Conservation (phyloP, 257 asterid species). For the Solanum sejunctum region DNA sequence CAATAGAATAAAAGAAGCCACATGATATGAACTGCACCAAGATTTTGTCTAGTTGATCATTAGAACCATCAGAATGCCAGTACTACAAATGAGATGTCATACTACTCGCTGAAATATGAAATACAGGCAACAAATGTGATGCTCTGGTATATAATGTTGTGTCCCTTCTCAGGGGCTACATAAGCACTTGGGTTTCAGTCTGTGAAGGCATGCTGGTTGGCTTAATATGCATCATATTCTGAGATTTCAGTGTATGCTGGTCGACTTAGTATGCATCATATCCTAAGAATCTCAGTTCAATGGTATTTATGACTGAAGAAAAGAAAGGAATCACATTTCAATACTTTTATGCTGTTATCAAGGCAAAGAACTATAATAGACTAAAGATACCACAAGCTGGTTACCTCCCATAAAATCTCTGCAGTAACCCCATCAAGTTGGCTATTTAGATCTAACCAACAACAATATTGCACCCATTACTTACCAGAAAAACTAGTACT, state of each 20-base stretch:
- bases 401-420: not conserved
- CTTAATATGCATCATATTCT: not conserved
- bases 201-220: not conserved
- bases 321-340: not conserved
- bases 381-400: not conserved
- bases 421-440: not conserved
- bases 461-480: not conserved
- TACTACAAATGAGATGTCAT: not conserved
- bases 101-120: not conserved
- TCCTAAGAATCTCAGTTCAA: not conserved
- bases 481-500: not conserved
- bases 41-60: not conserved
- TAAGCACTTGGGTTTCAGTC: not conserved
- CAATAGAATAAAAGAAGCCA: not conserved
- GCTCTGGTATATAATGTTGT: not conserved
- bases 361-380: not conserved
- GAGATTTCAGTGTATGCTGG: not conserved
- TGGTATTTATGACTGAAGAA: not conserved
- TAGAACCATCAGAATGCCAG: not conserved
- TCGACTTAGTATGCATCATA: not conserved
- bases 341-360: not conserved
- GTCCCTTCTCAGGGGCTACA: not conserved
- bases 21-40: not conserved
- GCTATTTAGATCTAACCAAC: not conserved
- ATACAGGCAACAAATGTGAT: not conserved